Evolutionary conservation across 83 land plant species (phyloP).

Genomic region (Picea abies): DNA sequence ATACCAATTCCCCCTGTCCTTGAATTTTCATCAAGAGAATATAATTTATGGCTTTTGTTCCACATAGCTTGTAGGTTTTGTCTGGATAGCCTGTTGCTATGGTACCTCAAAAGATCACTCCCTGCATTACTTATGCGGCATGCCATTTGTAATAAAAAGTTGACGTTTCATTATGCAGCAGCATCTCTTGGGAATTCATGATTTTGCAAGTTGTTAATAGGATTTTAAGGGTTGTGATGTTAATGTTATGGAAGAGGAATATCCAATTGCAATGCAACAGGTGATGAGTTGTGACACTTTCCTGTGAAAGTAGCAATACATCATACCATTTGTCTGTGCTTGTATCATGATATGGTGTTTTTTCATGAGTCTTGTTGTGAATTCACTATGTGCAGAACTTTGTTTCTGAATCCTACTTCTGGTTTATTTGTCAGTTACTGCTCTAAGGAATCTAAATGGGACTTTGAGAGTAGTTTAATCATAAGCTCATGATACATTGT

Average conservation of each 20-base stretch:
- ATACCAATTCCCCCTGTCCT: not conserved
- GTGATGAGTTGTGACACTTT: not conserved
- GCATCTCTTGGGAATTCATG: not conserved
- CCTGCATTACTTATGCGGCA: not conserved
- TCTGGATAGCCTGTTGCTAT: not conserved
- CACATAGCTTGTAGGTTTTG: not conserved
- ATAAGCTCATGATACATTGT: not conserved
- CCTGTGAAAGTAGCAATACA: not conserved
- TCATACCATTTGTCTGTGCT: not conserved
- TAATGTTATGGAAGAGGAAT: not conserved
- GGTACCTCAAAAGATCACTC: not conserved
- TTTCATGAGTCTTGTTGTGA: not conserved
- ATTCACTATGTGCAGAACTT: slow-evolving; percentile 1
- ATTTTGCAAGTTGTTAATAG: no score
- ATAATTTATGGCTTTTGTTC: not conserved
- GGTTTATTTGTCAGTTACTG: not conserved
- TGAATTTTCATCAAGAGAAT: not conserved
- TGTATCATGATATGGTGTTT: not conserved
- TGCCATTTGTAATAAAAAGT: not conserved
- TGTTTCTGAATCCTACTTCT: not conserved
- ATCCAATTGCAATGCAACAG: not conserved
- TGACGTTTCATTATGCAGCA: not conserved
- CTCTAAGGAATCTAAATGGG: not conserved
- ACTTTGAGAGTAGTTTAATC: not conserved
- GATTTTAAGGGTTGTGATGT: not conserved